Evolutionary conservation across 2,329 filamentous ascomycete genomes (phyloP), one percentile per base, ranked within the genome.

Genomic region (Pyricularia pennisetigena): DNA sequence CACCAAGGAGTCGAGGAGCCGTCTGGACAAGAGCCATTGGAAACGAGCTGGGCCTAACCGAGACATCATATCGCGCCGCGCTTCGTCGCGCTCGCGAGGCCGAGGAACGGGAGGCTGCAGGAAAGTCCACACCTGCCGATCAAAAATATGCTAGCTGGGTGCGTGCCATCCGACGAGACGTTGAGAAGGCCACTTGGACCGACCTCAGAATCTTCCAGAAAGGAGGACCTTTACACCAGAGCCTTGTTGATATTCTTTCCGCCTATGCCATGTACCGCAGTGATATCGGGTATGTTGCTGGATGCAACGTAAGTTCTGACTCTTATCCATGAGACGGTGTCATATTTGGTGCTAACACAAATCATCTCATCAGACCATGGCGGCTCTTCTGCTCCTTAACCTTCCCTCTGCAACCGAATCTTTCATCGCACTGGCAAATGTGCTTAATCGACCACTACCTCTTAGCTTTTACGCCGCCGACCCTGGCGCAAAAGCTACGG

Each of bases 181-280:
- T 88, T 2, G 79, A 83, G 62, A 79, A 86, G 30, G 81, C 80
- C 41, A 92, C 90, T 0, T 94, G 90, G 82, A 84, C 85, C 2
- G 90, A 93, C 68, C 79, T 93, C 64, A 86, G 86, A 72, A 90
- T 94, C 74, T 94, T 94, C 75, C 85, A 89, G 72, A 79, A 82
- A 6, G 85, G 79, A 20, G 88, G 86, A 0, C 90, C 91, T 1
- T 80, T 94, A 12, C 86, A 94, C 74, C 81, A 87, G 69, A 82
- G 85, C 54, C 80, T 95, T 32, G 80, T 90, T 23, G 88, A 94
- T 74, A 86, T 95, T 10, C 82, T 94, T 70, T 88, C 88, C 73
- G 92, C 92, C 7, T 94, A 94, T 77, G 84, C 88, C 68, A 90
- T 93, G 86, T 95, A 95, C 78, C 85, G 92, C 70, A 90, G 88